Base-by-base conservation (phyloP, 31 red algal species). In the Odonthalia washingtoniensis region DNA sequence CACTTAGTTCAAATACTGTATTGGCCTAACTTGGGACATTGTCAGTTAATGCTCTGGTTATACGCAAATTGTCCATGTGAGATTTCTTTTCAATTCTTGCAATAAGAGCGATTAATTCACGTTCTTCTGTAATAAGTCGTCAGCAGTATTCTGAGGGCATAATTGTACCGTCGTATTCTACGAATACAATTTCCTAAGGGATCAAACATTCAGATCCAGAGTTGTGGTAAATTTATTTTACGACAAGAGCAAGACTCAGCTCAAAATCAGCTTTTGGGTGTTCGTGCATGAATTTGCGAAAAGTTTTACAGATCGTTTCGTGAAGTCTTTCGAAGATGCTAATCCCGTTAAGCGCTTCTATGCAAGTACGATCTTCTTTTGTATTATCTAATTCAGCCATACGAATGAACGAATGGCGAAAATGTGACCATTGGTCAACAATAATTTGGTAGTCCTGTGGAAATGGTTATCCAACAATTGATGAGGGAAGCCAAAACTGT, bases 301-400 rank as follows among this genome's bases (percentile, higher is more conserved):
- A n/a, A n/a, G n/a, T n/a, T n/a, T n/a, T n/a, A n/a, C n/a, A n/a
- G n/a, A n/a, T n/a, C n/a, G 69, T 1, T 27, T 42, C 14, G 38
- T 80, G 86, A 42, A 81, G 81, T 6, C 86, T 43, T 52, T 89
- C 77, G n/a, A 76, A 76, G 35, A 81, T 46, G 14, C 60, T 72
- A 6, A 89, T 4, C 33, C 72, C 14, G 5, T 9, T 17, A 38
- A 81, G 57, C 4, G 77, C 60, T 72, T 89, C 86, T 4, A 89
- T 74, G 21, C 75, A 46, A 41, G 77, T 57, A 21, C 68, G 60
- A 6, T 16, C 21, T 21, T 70, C 60, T 28, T 89, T 38, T 5
- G 81, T 40, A 5, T 60, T 39, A 34, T 78, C 21, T 17, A 46
- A 41, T 5, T 40, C 14, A 26, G 4, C 44, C 16, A 89, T 12